These are phyloP conservation scores for Ascochyta rabiei DNA, from an alignment of 2,329 filamentous ascomycete genomes.

Conservation along the genomic window DNA sequence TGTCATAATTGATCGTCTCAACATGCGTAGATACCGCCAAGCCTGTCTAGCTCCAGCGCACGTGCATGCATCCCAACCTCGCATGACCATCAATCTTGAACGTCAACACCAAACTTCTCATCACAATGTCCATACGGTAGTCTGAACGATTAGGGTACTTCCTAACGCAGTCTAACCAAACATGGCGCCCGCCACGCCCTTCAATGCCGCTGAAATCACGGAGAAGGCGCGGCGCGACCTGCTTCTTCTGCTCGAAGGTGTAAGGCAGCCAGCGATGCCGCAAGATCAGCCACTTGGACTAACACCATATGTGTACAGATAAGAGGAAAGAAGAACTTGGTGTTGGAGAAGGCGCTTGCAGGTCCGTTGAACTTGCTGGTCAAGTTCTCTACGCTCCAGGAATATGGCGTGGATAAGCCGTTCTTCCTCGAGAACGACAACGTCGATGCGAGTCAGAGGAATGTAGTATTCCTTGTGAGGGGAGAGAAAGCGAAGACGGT, in stretches of 20 bases:
- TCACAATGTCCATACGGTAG: conserved; percentile 6
- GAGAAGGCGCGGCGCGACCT: conserved; percentile 87
- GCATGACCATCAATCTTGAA: neutral
- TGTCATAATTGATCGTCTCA: neutral
- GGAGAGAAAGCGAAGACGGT: conserved; percentile 88
- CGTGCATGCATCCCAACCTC: conserved; percentile 16
- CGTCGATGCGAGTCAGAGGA: conserved; percentile 90
- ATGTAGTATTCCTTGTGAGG: conserved; percentile 90
- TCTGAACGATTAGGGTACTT: neutral
- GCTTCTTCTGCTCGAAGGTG: conserved; percentile 88
- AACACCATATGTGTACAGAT: conserved; percentile 65
- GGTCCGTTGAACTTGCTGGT: conserved; percentile 89
- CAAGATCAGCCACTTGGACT: conserved; percentile 39
- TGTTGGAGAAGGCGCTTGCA: conserved; percentile 88
- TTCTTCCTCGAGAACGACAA: conserved; percentile 97
- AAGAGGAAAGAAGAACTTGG: conserved; percentile 96
- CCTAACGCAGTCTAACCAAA: neutral
- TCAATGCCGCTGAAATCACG: conserved; percentile 76
- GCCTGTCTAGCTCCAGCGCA: conserved; percentile 13
- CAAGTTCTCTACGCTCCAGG: conserved; percentile 93
- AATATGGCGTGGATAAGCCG: conserved; percentile 97
- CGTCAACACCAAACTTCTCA: neutral
- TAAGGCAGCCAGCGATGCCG: conserved; percentile 65
- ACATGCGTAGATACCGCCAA: conserved; percentile 6
- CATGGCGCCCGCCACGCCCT: conserved; percentile 73